Evolutionary conservation across 371 early-diverging fungal genomes (phyloP), one percentile per base, ranked within the genome.

Genomic region (Mucor indicus): DNA sequence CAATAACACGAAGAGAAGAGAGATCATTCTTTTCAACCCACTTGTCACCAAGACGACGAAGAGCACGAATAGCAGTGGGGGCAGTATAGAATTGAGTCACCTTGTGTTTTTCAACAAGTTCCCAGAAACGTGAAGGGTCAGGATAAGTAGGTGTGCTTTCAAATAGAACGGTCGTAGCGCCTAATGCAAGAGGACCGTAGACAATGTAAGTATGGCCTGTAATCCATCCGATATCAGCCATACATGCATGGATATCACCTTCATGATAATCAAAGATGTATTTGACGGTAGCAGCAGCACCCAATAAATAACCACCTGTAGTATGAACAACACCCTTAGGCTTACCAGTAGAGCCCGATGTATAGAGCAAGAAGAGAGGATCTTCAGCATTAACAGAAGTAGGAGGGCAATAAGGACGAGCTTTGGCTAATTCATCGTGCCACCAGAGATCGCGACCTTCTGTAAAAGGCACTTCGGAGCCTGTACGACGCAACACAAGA

Each of bases 41-140:
- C 29, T 86, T 77, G 55, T 96, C 89, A 25, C 95, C 95, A n/a
- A 89, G 60, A 15, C 91, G 83, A 46, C 93, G 86, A 46, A 98
- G 77, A 1, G 95, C 92, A 44, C 99, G 89, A 55, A 99, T 92
- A 24, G 96, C 96, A 2, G 99, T 99, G 16, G 99, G 99, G 0
- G 99, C 98, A 20, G 99, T 99, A 68, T 98, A 99, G 57, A 98
- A 90, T 67, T 96, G 97, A 8, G 98, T 98, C 54, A 98, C 75
- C 57, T 82, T 86, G 77, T 92, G 89, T 31, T 88, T 84, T 44
- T 85, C 89, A 30, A 96, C 84, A 17, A 87, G 52, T 48, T 87
- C 62, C 91, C 94, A 95, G 77, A 90, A 86, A 44, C 94, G 82
- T 22, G 78, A 77, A n/a, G 90, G 81, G 40, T 80, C 77, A 36